Percentiles rank a stretch among this genome's conserved stretches.
These are phyloP conservation scores for Moesziomyces sp. DNA, from an alignment of 1,284 basidiomycete species.

Conservation along the genomic window DNA sequence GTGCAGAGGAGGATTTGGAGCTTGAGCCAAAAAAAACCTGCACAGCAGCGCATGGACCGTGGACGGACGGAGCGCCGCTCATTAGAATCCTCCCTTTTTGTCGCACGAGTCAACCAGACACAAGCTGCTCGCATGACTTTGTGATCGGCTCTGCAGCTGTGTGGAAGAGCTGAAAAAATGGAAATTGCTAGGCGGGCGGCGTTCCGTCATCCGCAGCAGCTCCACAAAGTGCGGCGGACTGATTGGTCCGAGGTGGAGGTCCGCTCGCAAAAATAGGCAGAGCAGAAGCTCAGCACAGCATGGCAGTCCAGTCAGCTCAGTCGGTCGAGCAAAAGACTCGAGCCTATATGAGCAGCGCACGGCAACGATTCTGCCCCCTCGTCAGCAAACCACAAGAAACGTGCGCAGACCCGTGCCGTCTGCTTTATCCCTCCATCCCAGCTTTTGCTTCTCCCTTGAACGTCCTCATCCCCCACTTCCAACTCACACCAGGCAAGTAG, in stretches of 20 bases:
- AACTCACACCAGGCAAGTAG: slow-evolving; percentile 4
- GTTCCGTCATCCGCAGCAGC: slow-evolving; percentile 10
- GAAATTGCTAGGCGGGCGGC: slow-evolving; percentile 25
- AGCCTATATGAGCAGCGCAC: too few species aligned
- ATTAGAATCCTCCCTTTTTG: background rate
- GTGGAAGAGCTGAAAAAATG: background rate
- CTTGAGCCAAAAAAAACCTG: background rate
- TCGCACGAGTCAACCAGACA: slow-evolving; percentile 6
- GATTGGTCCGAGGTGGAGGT: slow-evolving; percentile 29
- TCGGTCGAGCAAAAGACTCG: too few species aligned
- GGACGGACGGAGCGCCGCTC: too few species aligned
- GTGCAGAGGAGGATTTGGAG: background rate
- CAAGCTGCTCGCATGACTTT: background rate
- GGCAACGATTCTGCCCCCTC: too few species aligned
- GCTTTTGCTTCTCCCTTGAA: background rate
- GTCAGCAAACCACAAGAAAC: too few species aligned
- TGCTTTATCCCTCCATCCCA: too few species aligned
- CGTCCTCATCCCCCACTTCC: background rate
- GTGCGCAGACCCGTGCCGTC: too few species aligned
- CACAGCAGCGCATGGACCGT: too few species aligned
- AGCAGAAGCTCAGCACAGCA: background rate
- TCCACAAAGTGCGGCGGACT: background rate
- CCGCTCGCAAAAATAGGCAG: background rate
- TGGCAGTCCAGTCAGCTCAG: too few species aligned
- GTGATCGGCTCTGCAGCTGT: slow-evolving; percentile 14